Conservation (phyloP, 176 grass and related monocot species). For the Rhynchospora breviuscula region DNA sequence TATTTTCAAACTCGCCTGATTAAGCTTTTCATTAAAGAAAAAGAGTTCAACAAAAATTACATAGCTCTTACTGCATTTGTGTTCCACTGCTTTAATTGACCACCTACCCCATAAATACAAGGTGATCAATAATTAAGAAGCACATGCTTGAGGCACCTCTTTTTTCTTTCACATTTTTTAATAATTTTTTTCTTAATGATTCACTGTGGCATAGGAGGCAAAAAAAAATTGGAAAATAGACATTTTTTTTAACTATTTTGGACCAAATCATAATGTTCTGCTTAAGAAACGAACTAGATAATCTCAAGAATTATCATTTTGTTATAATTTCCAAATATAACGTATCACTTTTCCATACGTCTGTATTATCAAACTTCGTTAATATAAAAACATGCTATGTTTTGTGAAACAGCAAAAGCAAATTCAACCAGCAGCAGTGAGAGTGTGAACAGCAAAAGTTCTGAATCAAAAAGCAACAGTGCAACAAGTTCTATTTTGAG, state of each 20-base stretch:
- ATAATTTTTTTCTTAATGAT: not conserved
- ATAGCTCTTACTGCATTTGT: not conserved
- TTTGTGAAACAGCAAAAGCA: not conserved
- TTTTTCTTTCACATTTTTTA: not conserved
- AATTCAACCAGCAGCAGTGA: conserved; percentile 10
- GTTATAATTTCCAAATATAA: not conserved
- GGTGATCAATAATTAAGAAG: not conserved
- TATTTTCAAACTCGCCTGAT: not conserved
- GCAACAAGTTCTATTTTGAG: not conserved
- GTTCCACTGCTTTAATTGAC: not conserved
- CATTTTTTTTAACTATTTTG: no score
- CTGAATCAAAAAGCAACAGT: not conserved
- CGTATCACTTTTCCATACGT: not conserved
- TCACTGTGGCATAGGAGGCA: not conserved
- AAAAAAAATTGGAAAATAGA: no score
- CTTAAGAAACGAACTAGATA: not conserved
- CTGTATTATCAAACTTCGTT: not conserved
- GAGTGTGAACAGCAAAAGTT: conserved; percentile 11
- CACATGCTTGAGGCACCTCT: not conserved
- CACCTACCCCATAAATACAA: not conserved
- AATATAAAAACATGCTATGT: not conserved
- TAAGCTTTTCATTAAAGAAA: not conserved
- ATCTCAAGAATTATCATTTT: not conserved
- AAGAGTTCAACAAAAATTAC: not conserved
- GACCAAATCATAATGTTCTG: no score